Percentiles rank a stretch among this genome's conserved stretches.
phyloP scores from a whole-genome alignment of 805 yeast species.

The Jamesozyma jinghongensis region DNA sequence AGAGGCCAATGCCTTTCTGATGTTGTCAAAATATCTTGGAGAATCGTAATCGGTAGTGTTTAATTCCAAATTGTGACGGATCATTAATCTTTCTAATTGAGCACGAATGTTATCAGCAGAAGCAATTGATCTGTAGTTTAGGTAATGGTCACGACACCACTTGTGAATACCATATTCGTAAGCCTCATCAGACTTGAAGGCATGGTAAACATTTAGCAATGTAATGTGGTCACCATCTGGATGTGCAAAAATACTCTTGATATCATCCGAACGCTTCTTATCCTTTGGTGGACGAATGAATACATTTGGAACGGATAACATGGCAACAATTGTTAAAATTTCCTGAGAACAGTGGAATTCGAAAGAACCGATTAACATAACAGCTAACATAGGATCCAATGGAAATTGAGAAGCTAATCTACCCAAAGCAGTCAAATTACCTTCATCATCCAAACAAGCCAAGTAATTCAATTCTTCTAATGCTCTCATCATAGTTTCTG shows the following conservation, averaged over 20 bases:
- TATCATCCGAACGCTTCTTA: constrained; percentile 83
- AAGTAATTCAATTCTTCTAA: constrained; percentile 88
- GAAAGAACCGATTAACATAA: constrained; percentile 80
- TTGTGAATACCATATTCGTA: constrained; percentile 51
- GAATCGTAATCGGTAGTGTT: constrained; percentile 59
- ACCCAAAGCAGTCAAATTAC: constrained; percentile 82
- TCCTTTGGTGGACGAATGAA: constrained; percentile 89
- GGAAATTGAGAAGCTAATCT: constrained; percentile 89
- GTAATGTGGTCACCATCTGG: constrained; percentile 95
- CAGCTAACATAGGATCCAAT: constrained; percentile 90
- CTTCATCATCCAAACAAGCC: constrained; percentile 85
- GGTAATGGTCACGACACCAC: constrained; percentile 90
- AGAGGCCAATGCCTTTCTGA: constrained; percentile 77
- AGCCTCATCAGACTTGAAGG: constrained; percentile 69
- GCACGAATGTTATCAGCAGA: constrained; percentile 81
- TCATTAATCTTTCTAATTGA: constrained; percentile 80
- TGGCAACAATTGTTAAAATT: constrained; percentile 76
- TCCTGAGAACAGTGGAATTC: constrained; percentile 84
- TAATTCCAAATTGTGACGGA: constrained; percentile 63
- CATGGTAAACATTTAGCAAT: constrained; percentile 77
- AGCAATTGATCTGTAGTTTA: constrained; percentile 72
- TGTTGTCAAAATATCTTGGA: constrained; percentile 61
- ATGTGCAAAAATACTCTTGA: constrained; percentile 79
- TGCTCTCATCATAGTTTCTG: constrained; percentile 99
- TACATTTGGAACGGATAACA: constrained; percentile 88